These are phyloP conservation scores for Cardamine occulta DNA, from an alignment of 345 rosid genomes.

Conservation along the genomic window DNA sequence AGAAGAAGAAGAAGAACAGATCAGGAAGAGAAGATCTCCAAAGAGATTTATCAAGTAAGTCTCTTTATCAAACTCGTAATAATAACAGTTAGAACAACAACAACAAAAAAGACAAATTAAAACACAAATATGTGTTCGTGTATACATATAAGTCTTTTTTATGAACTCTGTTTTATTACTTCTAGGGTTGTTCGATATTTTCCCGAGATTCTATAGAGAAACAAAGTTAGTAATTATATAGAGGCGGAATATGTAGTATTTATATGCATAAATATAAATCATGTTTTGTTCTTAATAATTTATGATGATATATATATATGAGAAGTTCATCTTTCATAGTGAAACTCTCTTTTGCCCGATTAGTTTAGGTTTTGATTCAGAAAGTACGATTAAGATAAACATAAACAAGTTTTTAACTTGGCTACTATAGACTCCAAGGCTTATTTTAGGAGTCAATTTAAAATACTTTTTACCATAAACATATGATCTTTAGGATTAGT, in stretches of 20 bases:
- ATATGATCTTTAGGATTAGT: conserved; percentile 8
- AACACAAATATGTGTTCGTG: not conserved
- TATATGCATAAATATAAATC: not conserved
- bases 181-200: conserved; percentile 19
- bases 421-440: not conserved
- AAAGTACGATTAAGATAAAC: conserved; percentile 1
- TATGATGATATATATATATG: not conserved
- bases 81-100: not conserved
- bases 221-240: conserved; percentile 1
- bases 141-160: not conserved
- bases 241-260: not conserved
- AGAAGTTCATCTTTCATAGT: conserved; percentile 21
- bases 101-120: not conserved
- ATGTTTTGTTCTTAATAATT: conserved; percentile 11
- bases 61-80: conserved; percentile 11
- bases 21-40: conserved; percentile 20
- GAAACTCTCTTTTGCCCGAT: conserved; percentile 3
- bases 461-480: conserved; percentile 12
- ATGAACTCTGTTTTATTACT: conserved; percentile 29
- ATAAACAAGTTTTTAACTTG: not conserved
- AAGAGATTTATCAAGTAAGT: conserved; percentile 36
- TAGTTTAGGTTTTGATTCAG: not conserved
- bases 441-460: conserved; percentile 6
- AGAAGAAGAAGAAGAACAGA: conserved; percentile 37
- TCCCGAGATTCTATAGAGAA: not conserved